Evolutionary conservation across 768 basidiomycete genomes (phyloP).

Genomic region (Coprinopsis sp.): DNA sequence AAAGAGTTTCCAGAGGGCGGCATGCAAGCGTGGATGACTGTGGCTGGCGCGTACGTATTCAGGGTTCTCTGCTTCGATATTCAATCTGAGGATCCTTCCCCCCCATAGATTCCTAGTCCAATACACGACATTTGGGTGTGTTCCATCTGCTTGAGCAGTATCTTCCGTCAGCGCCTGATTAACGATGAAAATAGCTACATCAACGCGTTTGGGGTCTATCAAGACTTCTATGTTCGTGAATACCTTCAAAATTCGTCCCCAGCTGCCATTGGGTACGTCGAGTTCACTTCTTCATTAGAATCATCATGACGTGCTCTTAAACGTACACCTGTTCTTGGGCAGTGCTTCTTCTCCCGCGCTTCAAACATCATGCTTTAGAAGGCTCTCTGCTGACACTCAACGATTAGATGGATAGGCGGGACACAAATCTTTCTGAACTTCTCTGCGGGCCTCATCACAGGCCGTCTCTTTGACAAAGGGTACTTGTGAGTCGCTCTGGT

Average conservation of each 20-base stretch:
- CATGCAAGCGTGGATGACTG: slow-evolving; percentile 22
- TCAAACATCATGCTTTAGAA: neutral
- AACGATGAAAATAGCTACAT: slow-evolving; percentile 18
- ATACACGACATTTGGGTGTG: slow-evolving; percentile 38
- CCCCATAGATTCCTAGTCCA: slow-evolving; percentile 30
- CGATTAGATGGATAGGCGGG: slow-evolving; percentile 45
- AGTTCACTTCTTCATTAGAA: neutral
- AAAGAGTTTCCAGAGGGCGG: slow-evolving; percentile 13
- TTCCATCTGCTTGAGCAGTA: neutral
- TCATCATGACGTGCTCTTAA: neutral
- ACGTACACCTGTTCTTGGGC: neutral
- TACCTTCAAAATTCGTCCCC: slow-evolving; percentile 22
- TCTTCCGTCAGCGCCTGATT: neutral
- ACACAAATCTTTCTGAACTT: slow-evolving; percentile 48
- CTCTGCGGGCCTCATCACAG: slow-evolving; percentile 40
- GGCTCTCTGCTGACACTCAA: neutral
- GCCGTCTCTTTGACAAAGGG: slow-evolving; percentile 47
- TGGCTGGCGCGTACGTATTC: slow-evolving; percentile 31
- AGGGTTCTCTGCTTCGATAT: neutral
- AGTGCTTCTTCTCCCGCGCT: neutral
- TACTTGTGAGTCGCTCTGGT: slow-evolving; percentile 37
- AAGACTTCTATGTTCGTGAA: slow-evolving; percentile 25
- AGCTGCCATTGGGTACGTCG: slow-evolving; percentile 23
- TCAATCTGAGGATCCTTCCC: neutral
- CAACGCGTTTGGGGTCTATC: slow-evolving; percentile 28